Evolutionary conservation across 441 rosid genomes (phyloP).

Genomic region (Syzygium syzygioides): DNA sequence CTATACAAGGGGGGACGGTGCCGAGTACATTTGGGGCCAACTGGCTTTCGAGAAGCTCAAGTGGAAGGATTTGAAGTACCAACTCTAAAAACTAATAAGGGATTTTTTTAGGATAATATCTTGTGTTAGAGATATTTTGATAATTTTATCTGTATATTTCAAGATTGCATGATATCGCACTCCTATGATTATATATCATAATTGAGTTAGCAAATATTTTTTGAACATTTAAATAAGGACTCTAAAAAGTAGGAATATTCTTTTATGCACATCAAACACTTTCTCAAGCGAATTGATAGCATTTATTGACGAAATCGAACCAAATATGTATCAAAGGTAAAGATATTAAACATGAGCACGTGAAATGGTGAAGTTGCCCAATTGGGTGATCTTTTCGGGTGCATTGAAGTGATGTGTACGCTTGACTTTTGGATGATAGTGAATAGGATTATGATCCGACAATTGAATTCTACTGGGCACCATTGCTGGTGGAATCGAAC

Average conservation of each 20-base stretch:
- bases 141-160: no score
- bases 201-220: neutral
- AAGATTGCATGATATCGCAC: no score
- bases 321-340: neutral
- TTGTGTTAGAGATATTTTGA: no score
- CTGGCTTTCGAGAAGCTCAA: neutral
- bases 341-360: neutral
- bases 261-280: neutral
- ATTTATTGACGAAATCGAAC: neutral
- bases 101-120: no score
- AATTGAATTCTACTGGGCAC: slow-evolving; percentile 59
- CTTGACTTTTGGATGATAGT: neutral
- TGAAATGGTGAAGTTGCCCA: neutral
- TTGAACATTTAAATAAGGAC: neutral
- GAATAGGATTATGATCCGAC: slow-evolving; percentile 51
- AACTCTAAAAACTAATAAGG: neutral
- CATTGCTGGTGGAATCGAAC: slow-evolving; percentile 59
- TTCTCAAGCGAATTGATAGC: neutral
- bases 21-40: neutral
- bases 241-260: neutral
- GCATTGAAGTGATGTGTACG: neutral
- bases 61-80: neutral
- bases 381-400: neutral
- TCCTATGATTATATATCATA: no score
- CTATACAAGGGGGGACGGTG: neutral